Base-by-base conservation (phyloP, 2,329 filamentous ascomycete species). In the Aspergillus neotritici region DNA sequence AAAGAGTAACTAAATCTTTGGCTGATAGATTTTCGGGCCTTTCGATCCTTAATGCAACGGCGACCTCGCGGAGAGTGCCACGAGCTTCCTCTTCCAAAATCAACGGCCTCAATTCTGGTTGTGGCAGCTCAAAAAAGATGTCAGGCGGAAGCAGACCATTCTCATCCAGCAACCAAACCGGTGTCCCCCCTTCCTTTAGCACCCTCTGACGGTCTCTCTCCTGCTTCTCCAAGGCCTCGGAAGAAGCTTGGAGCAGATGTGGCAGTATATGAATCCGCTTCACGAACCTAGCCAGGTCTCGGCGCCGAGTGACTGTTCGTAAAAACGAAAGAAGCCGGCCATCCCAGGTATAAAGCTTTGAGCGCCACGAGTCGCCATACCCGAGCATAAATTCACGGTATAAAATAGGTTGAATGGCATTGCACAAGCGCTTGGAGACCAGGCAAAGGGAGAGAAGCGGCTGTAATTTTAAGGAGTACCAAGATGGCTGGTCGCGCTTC, bases 361-460 rank as follows among this genome's bases (percentile, higher is more conserved):
- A 57, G 9, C 28, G 32, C 49, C 53, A 56, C 2, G 54, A 55
- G 36, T 54, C 41, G 35, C 52, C 53, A 15, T 54, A 58, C 7
- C 53, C 54, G 15, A 48, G 53, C 40, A 52, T 42, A 17, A 59
- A 59, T 28, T 53, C 50, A 30, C 51, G 50, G 40, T 56, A 50
- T 5, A 57, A 46, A 9, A 57, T 43, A 5, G 49, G 37, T 29
- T 57, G 52, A 14, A 43, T 47, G 21, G 49, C 28, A 11, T 41
- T 30, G 5, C 37, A 37, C 12, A 57, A 41, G 12, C 41, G 49
- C 43, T 37, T 53, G 7, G 55, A 58, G 6, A 49, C 47, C 30
- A 52, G 29, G 13, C 51, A 54, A 13, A 50, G 44, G 5, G 49
- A 49, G 16, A 50, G 21, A 11, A 56, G 43, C 14, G 52, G 32